Conservation (phyloP, 2,329 filamentous ascomycete genomes). For the Colletotrichum somersetense region DNA sequence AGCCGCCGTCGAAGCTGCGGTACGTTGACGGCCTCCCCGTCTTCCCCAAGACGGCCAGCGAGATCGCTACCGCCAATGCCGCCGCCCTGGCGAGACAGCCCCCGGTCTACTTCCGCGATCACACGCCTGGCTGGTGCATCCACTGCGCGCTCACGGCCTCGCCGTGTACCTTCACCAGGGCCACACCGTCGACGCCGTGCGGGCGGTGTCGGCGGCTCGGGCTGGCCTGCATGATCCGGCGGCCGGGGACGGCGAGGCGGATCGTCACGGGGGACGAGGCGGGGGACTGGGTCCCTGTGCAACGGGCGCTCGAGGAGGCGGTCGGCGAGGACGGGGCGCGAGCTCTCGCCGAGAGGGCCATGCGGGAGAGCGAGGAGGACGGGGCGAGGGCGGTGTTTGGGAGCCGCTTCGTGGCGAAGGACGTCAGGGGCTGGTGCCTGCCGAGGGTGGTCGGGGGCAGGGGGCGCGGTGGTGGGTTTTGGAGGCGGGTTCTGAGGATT, state of each 20-base stretch:
- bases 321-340: conserved; percentile 4
- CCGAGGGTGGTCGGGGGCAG: neutral
- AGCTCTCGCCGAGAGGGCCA: neutral
- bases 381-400: conserved; percentile 19
- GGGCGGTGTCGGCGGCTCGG: conserved; percentile 13
- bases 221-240: conserved; percentile 2
- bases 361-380: neutral
- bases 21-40: conserved; percentile 18
- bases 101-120: neutral
- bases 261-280: neutral
- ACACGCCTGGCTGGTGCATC: conserved; percentile 20
- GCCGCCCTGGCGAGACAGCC: neutral
- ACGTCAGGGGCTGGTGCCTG: conserved; percentile 22
- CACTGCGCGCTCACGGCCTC: conserved; percentile 13
- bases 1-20: neutral
- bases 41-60: neutral
- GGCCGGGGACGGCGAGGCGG: neutral
- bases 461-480: neutral
- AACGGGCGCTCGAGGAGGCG: neutral
- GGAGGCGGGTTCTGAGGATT: neutral
- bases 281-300: neutral
- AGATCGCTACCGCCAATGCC: neutral
- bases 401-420: neutral
- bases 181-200: conserved; percentile 2
- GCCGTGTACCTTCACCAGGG: conserved; percentile 18